A percentile compares a stretch with the other conserved stretches of the same genome.
phyloP scores from a whole-genome alignment of 768 basidiomycete genomes.

The Lentinula sp. region DNA sequence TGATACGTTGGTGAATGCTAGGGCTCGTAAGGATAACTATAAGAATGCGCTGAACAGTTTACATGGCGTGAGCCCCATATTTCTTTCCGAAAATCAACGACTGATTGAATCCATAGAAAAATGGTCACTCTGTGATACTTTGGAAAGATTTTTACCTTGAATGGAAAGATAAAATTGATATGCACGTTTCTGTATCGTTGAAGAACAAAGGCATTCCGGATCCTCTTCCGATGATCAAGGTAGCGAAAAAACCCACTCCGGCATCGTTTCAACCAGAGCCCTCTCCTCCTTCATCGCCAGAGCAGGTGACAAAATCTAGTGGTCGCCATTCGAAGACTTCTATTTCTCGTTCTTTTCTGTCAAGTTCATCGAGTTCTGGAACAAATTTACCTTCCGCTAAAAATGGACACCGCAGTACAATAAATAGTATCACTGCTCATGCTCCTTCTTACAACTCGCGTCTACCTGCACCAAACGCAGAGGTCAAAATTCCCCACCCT shows the following conservation, averaged over 20 bases:
- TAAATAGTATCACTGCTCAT: constrained; percentile 57
- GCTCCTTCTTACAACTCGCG: constrained; percentile 38
- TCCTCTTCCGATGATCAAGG: constrained; percentile 20
- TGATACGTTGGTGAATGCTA: constrained; percentile 35
- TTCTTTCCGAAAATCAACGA: not conserved
- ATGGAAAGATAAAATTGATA: constrained; percentile 55
- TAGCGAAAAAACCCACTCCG: constrained; percentile 34
- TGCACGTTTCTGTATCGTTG: constrained; percentile 22
- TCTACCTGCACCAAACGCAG: constrained; percentile 55
- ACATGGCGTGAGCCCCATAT: constrained; percentile 46
- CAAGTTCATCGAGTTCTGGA: not conserved
- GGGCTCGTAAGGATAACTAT: constrained; percentile 41
- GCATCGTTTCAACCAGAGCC: constrained; percentile 29
- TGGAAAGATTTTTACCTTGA: constrained; percentile 84
- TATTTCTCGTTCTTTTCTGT: constrained; percentile 5
- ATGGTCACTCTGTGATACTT: constrained; percentile 48
- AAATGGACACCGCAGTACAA: constrained; percentile 37
- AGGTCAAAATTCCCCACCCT: constrained; percentile 52
- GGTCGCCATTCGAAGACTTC: constrained; percentile 17
- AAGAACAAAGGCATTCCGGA: constrained; percentile 17
- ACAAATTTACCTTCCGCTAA: constrained; percentile 7
- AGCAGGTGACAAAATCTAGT: constrained; percentile 17
- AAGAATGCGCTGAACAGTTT: constrained; percentile 62
- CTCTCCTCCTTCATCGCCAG: constrained; percentile 16
- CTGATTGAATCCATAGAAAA: constrained; percentile 26